Evolutionary conservation across 345 rosid genomes (phyloP).

Genomic region (Pistacia integerrima): DNA sequence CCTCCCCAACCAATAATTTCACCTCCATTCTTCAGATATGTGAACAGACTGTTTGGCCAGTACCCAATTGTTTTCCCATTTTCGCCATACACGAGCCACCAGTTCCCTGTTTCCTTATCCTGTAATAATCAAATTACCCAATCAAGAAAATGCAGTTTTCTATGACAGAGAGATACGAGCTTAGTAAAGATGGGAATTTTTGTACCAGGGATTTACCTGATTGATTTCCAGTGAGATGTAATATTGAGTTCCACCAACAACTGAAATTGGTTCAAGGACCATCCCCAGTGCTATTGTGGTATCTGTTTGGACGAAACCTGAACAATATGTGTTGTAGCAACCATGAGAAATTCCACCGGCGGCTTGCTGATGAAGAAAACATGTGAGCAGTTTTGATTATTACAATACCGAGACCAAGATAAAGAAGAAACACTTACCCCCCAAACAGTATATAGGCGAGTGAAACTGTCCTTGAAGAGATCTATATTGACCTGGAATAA

Average conservation of each 20-base stretch:
- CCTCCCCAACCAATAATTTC: conserved; percentile 16
- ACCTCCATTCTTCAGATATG: neutral
- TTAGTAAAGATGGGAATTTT: too few relatives aligned
- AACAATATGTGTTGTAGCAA: conserved; percentile 20
- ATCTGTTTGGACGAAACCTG: conserved; percentile 20
- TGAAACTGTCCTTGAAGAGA: neutral
- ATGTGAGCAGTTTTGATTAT: neutral
- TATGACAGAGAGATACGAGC: too few relatives aligned
- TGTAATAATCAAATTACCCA: neutral
- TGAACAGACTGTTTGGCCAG: conserved; percentile 2
- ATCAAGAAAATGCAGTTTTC: too few relatives aligned
- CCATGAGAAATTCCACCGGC: neutral
- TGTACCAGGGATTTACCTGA: conserved; percentile 1
- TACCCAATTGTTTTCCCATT: conserved; percentile 1
- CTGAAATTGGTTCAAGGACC: conserved; percentile 9
- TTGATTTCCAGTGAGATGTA: conserved; percentile 6
- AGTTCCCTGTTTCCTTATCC: conserved; percentile 18
- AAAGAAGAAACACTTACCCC: conserved; percentile 16
- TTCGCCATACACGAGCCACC: conserved; percentile 15
- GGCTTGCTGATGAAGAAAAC: conserved; percentile 3
- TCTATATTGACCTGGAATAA: conserved; percentile 11
- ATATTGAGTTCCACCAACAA: conserved; percentile 12
- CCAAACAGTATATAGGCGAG: conserved; percentile 14
- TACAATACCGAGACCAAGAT: neutral
- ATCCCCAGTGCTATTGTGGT: conserved; percentile 1